Base-by-base conservation (phyloP, 306 rosid species). In the Prunus campanulata region DNA sequence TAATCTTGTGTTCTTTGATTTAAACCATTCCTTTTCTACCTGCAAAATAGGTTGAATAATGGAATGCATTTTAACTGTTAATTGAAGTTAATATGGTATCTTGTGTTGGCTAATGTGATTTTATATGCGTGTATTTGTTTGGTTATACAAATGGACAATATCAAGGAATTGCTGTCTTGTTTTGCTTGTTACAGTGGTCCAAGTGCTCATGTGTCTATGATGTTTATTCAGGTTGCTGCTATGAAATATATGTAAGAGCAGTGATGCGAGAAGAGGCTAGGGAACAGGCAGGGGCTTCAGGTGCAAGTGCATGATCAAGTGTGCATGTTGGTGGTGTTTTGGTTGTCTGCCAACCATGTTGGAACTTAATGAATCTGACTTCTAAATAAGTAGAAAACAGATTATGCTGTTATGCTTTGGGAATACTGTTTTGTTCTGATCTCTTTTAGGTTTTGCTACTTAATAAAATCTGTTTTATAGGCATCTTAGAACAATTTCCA, bases 181-280 rank as follows among this genome's bases (percentile, higher is more conserved):
- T 27, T 74, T 27, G 11, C 47, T 47, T 29, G n/a, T 78, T 2
- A 25, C 30, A 44, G 49, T 48, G 52, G 51, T 78, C 61, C 75
- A 67, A 67, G n/a, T 77, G 70, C 77, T 79, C 72, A 62, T 78
- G 57, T 35, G 54, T 71, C 67, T 35, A n/a, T 66, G 68, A 75
- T 72, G 77, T 79, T 70, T 79, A 29, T 77, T 76, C 90, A 90
- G 96, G 97, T 60, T 84, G 89, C 85, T 84, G 90, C 88, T 95
- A 92, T 20, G 97, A 92, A 87, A 82, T 95, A 79, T 89, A 90
- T 50, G 88, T 89, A 49, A 92, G 25, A 80, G 89, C 87, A 12
- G 64, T 75, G 51, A 70, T 66, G 81, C 86, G 91, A 77, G 85
- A 88, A 81, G 93, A 88, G 60, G 81, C 95, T 67, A 81, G 83